Evolutionary conservation across 176 grass and related monocot genomes (phyloP).

Genomic region (Thinopyrum elongatum): DNA sequence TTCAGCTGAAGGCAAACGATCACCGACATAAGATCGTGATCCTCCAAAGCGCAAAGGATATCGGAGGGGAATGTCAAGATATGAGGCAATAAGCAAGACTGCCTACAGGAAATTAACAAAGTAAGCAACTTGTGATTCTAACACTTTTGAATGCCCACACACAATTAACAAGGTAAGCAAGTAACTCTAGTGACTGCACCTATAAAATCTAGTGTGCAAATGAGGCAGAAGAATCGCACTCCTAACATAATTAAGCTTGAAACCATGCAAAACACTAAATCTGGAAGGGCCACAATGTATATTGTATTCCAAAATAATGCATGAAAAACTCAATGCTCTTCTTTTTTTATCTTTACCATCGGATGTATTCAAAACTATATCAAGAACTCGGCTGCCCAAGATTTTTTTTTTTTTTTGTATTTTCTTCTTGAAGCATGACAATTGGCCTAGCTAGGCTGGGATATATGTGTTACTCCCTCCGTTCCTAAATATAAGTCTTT

Average conservation of each 20-base stretch:
- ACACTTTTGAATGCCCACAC: conserved; percentile 12
- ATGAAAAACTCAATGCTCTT: not conserved
- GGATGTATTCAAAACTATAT: not conserved
- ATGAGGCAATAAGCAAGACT: conserved; percentile 54
- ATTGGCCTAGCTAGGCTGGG: not conserved
- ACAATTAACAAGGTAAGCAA: conserved; percentile 11
- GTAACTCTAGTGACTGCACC: not conserved
- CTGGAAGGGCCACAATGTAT: not conserved
- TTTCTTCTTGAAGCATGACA: not conserved
- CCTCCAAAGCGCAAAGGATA: conserved; percentile 51
- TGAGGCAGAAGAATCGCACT: not conserved
- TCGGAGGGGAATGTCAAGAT: conserved; percentile 57
- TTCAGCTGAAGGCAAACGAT: conserved; percentile 47
- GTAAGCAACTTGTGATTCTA: conserved; percentile 16
- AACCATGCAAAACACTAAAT: not conserved
- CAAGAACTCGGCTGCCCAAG: not conserved
- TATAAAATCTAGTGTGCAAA: not conserved
- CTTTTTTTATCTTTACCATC: not conserved
- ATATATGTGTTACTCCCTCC: not conserved
- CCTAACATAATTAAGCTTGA: not conserved
- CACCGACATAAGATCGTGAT: conserved; percentile 50
- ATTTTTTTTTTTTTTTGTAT: not conserved
- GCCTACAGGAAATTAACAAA: conserved; percentile 43
- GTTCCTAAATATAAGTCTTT: no score
- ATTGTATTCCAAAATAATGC: not conserved